Base-by-base conservation (phyloP, 139 green algal genomes). In the Volvox africanus region DNA sequence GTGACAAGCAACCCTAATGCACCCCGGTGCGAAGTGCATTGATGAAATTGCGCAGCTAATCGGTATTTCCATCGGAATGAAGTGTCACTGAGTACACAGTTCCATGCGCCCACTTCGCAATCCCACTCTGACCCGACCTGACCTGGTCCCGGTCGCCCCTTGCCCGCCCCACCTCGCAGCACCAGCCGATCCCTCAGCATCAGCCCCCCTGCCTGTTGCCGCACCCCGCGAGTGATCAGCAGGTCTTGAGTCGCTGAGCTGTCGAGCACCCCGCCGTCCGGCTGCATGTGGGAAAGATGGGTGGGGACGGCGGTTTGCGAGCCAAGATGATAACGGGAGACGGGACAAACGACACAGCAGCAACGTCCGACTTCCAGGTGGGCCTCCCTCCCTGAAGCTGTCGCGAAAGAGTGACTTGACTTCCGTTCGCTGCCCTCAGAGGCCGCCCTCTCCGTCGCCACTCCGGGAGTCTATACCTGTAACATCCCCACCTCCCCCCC, bases 251-350 rank as follows among this genome's bases (percentile, higher is more conserved):
- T 79, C 13, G 92, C 86, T 0, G 0, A 26, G 19, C 71, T 62
- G 35, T 88, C 73, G 16, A 95, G 68, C 32, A 94, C 86, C 1
- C 68, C 93, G 21, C 91, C 93, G 14, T 94, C 91, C 0, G 86
- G 85, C 92, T 95, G 93, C 65, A 28, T 6, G 44, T 55, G 44
- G 44, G 44, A 9, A 55, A 55, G 44, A 55, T n/a, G n/a, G n/a
- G n/a, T n/a, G n/a, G n/a, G n/a, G n/a, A n/a, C n/a, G n/a, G n/a
- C 44, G 5, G 44, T 9, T 9, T 5, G 44, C 9, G 44, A 55
- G 44, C 44, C 9, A 9, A 55, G 9, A 55, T 5, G 44, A 55
- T 55, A 55, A 55, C 9, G 9, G 44, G 5, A 55, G 44, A 55
- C 44, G 44, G 44, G 44, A 9, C 44, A 55, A 55, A 55, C 5